phyloP scores from a whole-genome alignment of 2,329 filamentous ascomycete species.

The Stenocarpella maydis region DNA sequence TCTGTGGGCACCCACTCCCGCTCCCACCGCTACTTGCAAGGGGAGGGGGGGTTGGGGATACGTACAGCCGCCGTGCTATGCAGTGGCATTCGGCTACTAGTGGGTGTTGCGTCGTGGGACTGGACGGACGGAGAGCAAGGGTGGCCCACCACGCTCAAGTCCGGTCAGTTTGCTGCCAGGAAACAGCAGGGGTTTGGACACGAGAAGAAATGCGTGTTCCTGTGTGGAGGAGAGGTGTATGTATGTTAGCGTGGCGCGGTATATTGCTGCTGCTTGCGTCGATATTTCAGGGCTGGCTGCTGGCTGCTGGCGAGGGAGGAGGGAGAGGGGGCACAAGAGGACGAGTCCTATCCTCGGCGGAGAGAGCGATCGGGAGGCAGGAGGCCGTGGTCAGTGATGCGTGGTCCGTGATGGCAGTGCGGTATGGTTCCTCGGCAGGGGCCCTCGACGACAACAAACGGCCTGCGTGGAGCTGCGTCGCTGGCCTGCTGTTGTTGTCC shows the following conservation, averaged over 20 bases:
- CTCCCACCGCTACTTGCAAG: conserved; percentile 19
- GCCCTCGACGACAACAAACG: conserved; percentile 5
- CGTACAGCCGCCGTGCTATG: conserved; percentile 3
- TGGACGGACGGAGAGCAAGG: neutral
- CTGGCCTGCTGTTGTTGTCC: neutral
- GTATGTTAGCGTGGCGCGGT: neutral
- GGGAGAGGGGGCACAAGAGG: neutral
- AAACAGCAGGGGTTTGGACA: neutral
- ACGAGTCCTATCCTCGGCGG: too few relatives aligned
- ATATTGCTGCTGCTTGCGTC: conserved; percentile 10
- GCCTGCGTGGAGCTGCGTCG: neutral
- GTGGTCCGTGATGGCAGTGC: conserved; percentile 1
- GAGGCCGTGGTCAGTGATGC: neutral
- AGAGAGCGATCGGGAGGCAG: neutral
- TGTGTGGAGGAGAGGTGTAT: neutral
- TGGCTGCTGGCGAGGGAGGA: neutral
- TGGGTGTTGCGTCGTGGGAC: conserved; percentile 9
- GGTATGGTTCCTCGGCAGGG: conserved; percentile 2
- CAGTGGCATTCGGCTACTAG: conserved; percentile 3
- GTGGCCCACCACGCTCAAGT: conserved; percentile 10
- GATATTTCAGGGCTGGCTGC: neutral
- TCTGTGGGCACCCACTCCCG: conserved; percentile 7
- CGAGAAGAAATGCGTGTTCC: neutral
- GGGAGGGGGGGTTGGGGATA: neutral
- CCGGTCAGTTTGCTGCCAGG: neutral